Evolutionary conservation across 164 flowering plant genomes (phyloP).

Genomic region (Paratinospora sagittata): DNA sequence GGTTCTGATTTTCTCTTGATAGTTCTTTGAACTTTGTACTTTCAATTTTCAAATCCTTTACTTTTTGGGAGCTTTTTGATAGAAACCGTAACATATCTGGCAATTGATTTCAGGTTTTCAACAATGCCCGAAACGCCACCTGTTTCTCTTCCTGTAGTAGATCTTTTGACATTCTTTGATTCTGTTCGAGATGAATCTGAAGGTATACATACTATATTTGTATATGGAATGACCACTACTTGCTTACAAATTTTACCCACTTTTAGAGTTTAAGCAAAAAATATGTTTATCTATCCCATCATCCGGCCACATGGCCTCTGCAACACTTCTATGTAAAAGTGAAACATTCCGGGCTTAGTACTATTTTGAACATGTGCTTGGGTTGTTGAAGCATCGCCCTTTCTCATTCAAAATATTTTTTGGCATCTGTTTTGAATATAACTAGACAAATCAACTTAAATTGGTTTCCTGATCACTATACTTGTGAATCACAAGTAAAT

Average conservation of each 20-base stretch:
- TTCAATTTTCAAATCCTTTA: neutral
- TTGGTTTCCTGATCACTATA: no score
- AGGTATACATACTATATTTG: no score
- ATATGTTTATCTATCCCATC: no score
- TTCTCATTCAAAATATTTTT: no score
- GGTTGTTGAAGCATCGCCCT: no score
- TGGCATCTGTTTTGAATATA: no score
- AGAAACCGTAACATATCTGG: constrained; percentile 32
- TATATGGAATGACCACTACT: neutral
- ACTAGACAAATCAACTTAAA: no score
- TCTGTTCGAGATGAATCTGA: constrained; percentile 33
- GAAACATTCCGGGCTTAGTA: no score
- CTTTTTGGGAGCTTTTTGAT: constrained; percentile 12
- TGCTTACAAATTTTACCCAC: neutral
- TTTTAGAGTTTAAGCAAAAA: neutral
- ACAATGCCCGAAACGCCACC: constrained; percentile 27
- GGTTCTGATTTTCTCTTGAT: neutral
- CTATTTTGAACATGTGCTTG: no score
- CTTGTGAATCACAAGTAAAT: no score
- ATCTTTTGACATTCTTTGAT: constrained; percentile 35
- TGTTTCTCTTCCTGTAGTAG: constrained; percentile 19
- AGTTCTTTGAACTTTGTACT: neutral
- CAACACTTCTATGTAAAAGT: no score
- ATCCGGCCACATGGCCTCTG: no score
- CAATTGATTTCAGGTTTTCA: constrained; percentile 52